These are phyloP conservation scores for Calendula officinalis DNA, from an alignment of 129 eudicot genomes.

Conservation along the genomic window DNA sequence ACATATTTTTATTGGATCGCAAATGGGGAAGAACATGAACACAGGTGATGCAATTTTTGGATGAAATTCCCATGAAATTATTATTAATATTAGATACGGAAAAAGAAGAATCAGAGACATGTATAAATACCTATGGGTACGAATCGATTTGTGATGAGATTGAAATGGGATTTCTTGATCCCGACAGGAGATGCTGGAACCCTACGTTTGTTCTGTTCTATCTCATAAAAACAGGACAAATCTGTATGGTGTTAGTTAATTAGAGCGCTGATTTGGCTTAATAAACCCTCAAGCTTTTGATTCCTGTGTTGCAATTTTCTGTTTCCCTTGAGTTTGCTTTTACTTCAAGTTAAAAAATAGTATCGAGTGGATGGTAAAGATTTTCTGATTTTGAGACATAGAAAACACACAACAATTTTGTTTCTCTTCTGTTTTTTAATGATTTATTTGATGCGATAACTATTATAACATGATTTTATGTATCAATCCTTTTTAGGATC, in stretches of 20 bases:
- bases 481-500: too few species aligned
- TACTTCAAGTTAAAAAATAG: too few species aligned
- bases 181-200: conserved; percentile 11
- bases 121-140: conserved; percentile 10
- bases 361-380: too few species aligned
- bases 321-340: too few species aligned
- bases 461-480: too few species aligned
- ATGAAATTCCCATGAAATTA: neutral
- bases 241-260: neutral
- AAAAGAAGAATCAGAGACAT: neutral
- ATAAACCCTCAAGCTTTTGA: too few species aligned
- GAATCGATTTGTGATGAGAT: conserved; percentile 13
- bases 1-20: conserved; percentile 1
- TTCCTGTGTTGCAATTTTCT: too few species aligned
- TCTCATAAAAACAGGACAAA: neutral
- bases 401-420: too few species aligned
- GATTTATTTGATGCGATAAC: too few species aligned
- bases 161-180: conserved; percentile 7
- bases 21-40: neutral
- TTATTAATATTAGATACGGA: neutral
- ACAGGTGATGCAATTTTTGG: neutral
- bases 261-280: too few species aligned
- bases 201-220: neutral
- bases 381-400: too few species aligned
- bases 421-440: too few species aligned